Percentiles rank a stretch among this genome's conserved stretches.
These are phyloP conservation scores for Zarea fungicola DNA, from an alignment of 2,329 filamentous ascomycete species.

Conservation along the genomic window DNA sequence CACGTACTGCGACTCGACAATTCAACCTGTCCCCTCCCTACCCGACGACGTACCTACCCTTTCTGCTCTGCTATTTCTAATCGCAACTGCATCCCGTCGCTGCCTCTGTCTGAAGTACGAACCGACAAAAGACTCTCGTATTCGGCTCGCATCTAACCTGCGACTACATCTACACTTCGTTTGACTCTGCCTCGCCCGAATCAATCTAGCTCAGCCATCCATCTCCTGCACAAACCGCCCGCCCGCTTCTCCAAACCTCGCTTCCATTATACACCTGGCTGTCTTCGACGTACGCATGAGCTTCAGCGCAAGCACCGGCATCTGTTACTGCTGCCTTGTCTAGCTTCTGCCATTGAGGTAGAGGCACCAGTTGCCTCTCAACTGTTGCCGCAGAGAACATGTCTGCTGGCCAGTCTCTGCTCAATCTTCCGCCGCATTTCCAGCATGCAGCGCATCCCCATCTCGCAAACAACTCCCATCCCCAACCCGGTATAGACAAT, in stretches of 20 bases:
- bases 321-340: neutral
- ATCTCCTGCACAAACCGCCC: neutral
- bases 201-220: neutral
- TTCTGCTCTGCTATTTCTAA: too few relatives aligned
- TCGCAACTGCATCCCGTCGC: too few relatives aligned
- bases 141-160: neutral
- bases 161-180: neutral
- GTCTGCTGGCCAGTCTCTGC: constrained; percentile 25
- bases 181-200: neutral
- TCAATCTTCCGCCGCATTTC: constrained; percentile 23
- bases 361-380: constrained; percentile 4
- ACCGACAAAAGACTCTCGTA: too few relatives aligned
- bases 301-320: neutral
- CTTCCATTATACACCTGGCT: neutral
- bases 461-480: constrained; percentile 10
- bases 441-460: constrained; percentile 25
- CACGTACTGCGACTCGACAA: too few relatives aligned
- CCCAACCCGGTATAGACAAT: neutral
- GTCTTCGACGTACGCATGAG: neutral
- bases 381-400: constrained; percentile 22
- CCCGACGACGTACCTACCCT: too few relatives aligned
- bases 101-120: too few relatives aligned
- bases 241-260: neutral
- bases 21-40: too few relatives aligned
- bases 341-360: constrained; percentile 9